Evolutionary conservation across 2,329 filamentous ascomycete species (phyloP).

Genomic region (Pseudogymnoascus sp.): DNA sequence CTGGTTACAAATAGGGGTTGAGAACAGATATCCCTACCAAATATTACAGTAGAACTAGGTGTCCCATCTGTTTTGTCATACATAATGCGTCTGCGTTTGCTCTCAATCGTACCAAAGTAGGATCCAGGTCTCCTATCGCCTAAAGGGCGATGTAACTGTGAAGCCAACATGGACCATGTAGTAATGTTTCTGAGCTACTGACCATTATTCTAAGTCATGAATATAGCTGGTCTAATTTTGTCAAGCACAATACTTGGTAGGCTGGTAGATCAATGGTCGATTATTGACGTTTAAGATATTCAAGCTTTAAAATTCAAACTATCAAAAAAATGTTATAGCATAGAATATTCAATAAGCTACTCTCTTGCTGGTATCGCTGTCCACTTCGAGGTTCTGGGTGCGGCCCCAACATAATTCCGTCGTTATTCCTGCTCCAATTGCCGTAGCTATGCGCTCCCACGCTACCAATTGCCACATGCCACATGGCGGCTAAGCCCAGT

Average conservation of each 20-base stretch:
- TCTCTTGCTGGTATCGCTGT: not conserved
- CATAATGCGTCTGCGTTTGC: not conserved
- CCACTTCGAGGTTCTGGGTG: not conserved
- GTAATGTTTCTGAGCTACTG: too few relatives aligned
- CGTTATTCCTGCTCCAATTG: not conserved
- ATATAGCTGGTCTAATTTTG: too few relatives aligned
- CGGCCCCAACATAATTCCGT: not conserved
- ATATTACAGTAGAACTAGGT: not conserved
- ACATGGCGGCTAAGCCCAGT: not conserved
- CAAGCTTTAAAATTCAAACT: not conserved
- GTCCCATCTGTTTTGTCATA: not conserved
- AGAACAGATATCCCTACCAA: not conserved
- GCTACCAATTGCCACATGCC: not conserved
- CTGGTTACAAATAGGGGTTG: not conserved
- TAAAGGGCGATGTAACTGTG: not conserved
- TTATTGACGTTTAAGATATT: not conserved
- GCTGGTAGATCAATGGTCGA: not conserved
- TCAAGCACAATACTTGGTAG: not conserved
- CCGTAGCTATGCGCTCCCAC: not conserved
- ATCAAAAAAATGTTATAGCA: not conserved
- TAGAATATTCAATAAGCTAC: not conserved
- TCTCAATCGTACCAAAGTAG: not conserved
- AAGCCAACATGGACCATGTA: not conserved
- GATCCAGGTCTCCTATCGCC: not conserved
- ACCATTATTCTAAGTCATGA: too few relatives aligned